Percentiles rank a stretch among this genome's conserved stretches.
phyloP scores from a whole-genome alignment of 164 flowering plant genomes.

The Aristolochia contorta region DNA sequence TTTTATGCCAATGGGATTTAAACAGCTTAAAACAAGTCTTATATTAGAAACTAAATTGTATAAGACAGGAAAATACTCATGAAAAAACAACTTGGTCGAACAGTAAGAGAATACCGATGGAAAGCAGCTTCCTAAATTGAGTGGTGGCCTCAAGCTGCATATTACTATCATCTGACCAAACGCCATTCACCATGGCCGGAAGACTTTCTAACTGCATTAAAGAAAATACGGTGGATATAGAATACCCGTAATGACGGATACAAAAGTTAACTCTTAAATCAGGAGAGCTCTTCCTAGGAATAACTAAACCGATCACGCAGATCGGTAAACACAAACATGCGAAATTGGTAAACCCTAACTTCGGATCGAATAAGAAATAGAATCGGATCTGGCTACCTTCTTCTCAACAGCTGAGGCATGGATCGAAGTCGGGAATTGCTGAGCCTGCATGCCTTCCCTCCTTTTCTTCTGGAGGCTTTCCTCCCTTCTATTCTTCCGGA shows the following conservation, averaged over 20 bases:
- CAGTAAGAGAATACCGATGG: slow-evolving; percentile 41
- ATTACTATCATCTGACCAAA: slow-evolving; percentile 38
- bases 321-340: neutral
- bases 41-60: no score
- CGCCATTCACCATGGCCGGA: slow-evolving; percentile 67
- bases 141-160: slow-evolving; percentile 80
- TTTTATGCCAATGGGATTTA: no score
- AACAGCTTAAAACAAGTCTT: no score
- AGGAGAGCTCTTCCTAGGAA: neutral
- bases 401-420: slow-evolving; percentile 37
- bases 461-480: slow-evolving; percentile 74
- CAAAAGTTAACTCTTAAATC: neutral
- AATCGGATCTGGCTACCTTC: slow-evolving; percentile 24
- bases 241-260: neutral
- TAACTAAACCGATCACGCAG: neutral
- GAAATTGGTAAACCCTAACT: neutral
- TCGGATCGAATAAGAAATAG: neutral
- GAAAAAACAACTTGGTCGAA: neutral
- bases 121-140: slow-evolving; percentile 67
- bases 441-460: slow-evolving; percentile 52
- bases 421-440: slow-evolving; percentile 28
- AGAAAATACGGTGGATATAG: neutral
- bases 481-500: slow-evolving; percentile 64
- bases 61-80: no score
- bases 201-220: slow-evolving; percentile 51